These are phyloP conservation scores for Leccinum subtestaceum DNA, from an alignment of 768 basidiomycete species.

Conservation along the genomic window DNA sequence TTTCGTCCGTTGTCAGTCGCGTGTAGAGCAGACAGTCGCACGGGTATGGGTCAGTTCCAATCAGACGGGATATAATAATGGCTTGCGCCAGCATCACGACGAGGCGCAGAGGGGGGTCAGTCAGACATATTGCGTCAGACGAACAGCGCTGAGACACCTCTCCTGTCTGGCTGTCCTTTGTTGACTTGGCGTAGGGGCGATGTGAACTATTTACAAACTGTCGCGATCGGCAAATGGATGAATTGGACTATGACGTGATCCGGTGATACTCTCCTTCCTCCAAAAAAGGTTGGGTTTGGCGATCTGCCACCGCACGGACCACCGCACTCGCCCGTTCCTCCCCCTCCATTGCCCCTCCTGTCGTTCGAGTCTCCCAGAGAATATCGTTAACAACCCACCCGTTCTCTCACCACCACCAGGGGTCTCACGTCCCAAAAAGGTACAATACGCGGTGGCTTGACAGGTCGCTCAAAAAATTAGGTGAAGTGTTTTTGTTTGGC, in stretches of 20 bases:
- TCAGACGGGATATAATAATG: conserved; percentile 9
- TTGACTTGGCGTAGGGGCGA: conserved; percentile 1
- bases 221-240: conserved; percentile 31
- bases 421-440: conserved; percentile 4
- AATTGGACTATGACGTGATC: conserved; percentile 34
- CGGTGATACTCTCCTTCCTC: conserved; percentile 18
- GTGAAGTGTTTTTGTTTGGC: conserved; percentile 39
- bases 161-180: not conserved
- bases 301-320: conserved; percentile 34
- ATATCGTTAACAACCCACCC: not conserved
- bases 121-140: not conserved
- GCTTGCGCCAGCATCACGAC: not conserved
- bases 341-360: not conserved
- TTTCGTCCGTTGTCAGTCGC: conserved; percentile 14
- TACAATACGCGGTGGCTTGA: conserved; percentile 9
- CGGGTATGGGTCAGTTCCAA: not conserved
- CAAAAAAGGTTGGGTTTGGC: conserved; percentile 14
- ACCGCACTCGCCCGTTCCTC: not conserved
- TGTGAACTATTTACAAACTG: conserved; percentile 17
- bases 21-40: not conserved
- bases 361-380: not conserved
- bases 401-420: conserved; percentile 7
- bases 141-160: not conserved
- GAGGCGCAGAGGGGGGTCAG: not conserved
- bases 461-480: conserved; percentile 24